A percentile compares a stretch with the other conserved stretches of the same genome.
These are phyloP conservation scores for Sequoiadendron giganteum DNA, from an alignment of 75 land plant species.

Conservation along the genomic window DNA sequence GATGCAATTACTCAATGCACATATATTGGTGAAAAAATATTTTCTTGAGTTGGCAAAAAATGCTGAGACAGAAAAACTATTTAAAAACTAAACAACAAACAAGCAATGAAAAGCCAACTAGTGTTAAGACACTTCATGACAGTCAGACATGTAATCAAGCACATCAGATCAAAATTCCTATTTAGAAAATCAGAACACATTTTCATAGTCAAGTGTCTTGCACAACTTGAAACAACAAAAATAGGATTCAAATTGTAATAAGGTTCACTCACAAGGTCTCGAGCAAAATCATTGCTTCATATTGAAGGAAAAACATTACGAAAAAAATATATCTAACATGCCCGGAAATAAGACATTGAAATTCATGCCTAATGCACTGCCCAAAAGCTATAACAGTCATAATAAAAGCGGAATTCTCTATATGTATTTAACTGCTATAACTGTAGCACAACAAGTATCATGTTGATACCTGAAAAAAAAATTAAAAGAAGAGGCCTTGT, in stretches of 20 bases:
- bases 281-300: not conserved
- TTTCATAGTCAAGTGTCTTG: not conserved
- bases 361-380: not conserved
- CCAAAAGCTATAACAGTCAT: not conserved
- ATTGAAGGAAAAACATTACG: not conserved
- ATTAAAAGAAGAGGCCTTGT: not conserved
- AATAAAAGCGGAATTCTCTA: not conserved
- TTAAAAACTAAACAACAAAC: not conserved
- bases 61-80: not conserved
- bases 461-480: not conserved
- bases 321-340: not conserved
- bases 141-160: not conserved
- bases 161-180: not conserved
- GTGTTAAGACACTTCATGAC: not conserved
- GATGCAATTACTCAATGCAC: not conserved
- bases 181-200: not conserved
- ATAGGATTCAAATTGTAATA: not conserved
- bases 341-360: not conserved
- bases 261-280: not conserved
- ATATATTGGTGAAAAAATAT: not conserved
- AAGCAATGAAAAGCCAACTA: not conserved
- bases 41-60: not conserved
- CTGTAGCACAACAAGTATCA: not conserved
- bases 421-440: not conserved
- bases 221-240: not conserved